phyloP scores from a whole-genome alignment of 352 stramenopile species.

The Thalassiosira oceanica region DNA sequence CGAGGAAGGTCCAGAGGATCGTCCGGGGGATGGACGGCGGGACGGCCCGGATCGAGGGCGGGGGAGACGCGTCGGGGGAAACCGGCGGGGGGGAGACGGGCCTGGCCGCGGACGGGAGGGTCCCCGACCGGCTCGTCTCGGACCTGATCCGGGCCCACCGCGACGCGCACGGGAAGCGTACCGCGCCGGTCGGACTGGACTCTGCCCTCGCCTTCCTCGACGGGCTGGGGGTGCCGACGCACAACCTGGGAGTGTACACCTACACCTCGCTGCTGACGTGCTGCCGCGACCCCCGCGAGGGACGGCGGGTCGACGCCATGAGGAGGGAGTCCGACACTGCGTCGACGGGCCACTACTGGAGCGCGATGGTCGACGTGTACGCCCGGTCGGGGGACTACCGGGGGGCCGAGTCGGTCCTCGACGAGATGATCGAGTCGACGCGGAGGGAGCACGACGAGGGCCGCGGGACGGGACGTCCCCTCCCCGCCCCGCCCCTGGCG shows the following conservation, averaged over 20 bases:
- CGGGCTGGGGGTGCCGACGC: slow-evolving; percentile 59
- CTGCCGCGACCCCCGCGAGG: slow-evolving; percentile 65
- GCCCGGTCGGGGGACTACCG: slow-evolving; percentile 70
- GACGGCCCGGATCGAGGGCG: slow-evolving; percentile 15
- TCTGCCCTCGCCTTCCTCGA: slow-evolving; percentile 54
- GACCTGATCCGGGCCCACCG: slow-evolving; percentile 64
- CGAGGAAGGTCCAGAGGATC: slow-evolving; percentile 46
- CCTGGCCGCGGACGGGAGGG: background rate
- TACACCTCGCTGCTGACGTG: slow-evolving; percentile 73
- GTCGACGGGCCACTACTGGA: slow-evolving; percentile 66
- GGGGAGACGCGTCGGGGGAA: background rate
- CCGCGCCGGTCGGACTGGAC: slow-evolving; percentile 65
- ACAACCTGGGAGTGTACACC: slow-evolving; percentile 55
- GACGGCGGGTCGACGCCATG: slow-evolving; percentile 66
- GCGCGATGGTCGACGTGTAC: slow-evolving; percentile 78
- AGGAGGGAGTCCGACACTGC: slow-evolving; percentile 40
- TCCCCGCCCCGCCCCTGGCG: slow-evolving; percentile 55
- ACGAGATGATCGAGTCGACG: slow-evolving; percentile 66
- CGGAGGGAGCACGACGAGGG: slow-evolving; percentile 28
- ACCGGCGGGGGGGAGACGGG: background rate
- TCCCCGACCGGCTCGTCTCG: slow-evolving; percentile 69
- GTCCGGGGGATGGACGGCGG: slow-evolving; percentile 12
- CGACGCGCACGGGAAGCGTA: slow-evolving; percentile 65
- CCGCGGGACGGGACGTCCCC: slow-evolving; percentile 3
- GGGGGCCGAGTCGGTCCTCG: slow-evolving; percentile 62